These are phyloP conservation scores for Euphrasia arctica DNA, from an alignment of 305 asterid genomes.

Conservation along the genomic window DNA sequence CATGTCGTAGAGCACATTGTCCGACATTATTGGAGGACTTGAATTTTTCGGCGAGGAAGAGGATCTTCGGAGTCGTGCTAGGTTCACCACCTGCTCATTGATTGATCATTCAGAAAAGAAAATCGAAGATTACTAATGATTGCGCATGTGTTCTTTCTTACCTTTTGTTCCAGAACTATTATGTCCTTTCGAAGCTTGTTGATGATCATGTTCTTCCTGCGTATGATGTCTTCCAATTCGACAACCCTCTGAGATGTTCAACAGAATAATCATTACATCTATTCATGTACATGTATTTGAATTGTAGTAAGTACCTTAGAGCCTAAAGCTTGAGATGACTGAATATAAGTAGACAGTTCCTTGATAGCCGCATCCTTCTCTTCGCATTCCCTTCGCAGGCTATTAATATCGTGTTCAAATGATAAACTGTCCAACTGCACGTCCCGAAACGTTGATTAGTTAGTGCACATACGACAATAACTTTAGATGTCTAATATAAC, in stretches of 20 bases:
- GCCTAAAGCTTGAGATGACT: slow-evolving; percentile 54
- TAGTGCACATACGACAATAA: not conserved
- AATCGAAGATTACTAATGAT: not conserved
- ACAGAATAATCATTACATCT: slow-evolving; percentile 4
- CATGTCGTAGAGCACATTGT: slow-evolving; percentile 73
- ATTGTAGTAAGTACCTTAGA: slow-evolving; percentile 49
- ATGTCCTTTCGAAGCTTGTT: slow-evolving; percentile 76
- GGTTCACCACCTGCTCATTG: slow-evolving; percentile 51
- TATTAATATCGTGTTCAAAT: slow-evolving; percentile 45
- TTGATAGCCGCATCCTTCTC: slow-evolving; percentile 64
- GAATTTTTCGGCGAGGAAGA: slow-evolving; percentile 44
- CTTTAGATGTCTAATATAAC: not conserved
- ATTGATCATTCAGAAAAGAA: slow-evolving; percentile 1
- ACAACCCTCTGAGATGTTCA: slow-evolving; percentile 54
- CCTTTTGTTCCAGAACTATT: slow-evolving; percentile 74
- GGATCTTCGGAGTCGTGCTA: slow-evolving; percentile 54
- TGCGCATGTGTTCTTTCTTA: slow-evolving; percentile 24
- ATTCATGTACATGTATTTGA: not conserved
- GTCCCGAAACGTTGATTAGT: not conserved
- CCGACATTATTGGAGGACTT: slow-evolving; percentile 51
- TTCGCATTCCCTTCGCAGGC: slow-evolving; percentile 62
- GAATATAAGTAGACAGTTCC: slow-evolving; percentile 50
- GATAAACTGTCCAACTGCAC: slow-evolving; percentile 54
- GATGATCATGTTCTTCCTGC: slow-evolving; percentile 77
- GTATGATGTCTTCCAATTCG: slow-evolving; percentile 76